A percentile compares a stretch with the other conserved stretches of the same genome.
Conservation (phyloP, 2,329 filamentous ascomycete genomes). For the Metarhizium humberi region DNA sequence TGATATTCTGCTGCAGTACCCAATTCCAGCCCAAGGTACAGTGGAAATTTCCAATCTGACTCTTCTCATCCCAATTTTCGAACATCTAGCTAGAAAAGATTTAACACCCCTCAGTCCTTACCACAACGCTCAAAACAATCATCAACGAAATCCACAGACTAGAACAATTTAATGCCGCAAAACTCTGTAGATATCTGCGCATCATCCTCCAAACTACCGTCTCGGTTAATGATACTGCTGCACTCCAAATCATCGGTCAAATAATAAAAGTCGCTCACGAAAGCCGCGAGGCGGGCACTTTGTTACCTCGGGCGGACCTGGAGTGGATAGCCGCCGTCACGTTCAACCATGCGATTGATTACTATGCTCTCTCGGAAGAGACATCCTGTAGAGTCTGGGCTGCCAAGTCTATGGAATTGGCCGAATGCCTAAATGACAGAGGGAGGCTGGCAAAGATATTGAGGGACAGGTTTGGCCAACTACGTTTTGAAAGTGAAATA, state of each 20-base stretch:
- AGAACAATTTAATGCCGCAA: slow-evolving; percentile 44
- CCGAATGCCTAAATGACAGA: slow-evolving; percentile 47
- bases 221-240: slow-evolving; percentile 42
- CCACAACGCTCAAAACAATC: slow-evolving; percentile 51
- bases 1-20: slow-evolving; percentile 50
- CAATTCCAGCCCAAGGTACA: slow-evolving; percentile 41
- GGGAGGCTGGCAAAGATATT: slow-evolving; percentile 35
- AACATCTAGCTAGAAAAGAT: not conserved
- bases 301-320: slow-evolving; percentile 58
- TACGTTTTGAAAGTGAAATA: slow-evolving; percentile 18
- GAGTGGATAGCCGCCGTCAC: slow-evolving; percentile 65
- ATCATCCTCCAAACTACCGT: slow-evolving; percentile 65
- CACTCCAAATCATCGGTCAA: slow-evolving; percentile 55
- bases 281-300: slow-evolving; percentile 30
- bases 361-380: slow-evolving; percentile 47
- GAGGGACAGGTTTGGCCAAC: slow-evolving; percentile 31
- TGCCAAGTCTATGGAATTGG: slow-evolving; percentile 51
- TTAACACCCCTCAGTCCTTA: slow-evolving; percentile 30
- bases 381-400: slow-evolving; percentile 51
- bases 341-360: slow-evolving; percentile 64
- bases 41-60: not conserved
- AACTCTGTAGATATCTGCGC: slow-evolving; percentile 67
- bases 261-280: slow-evolving; percentile 43
- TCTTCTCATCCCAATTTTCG: not conserved
- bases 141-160: slow-evolving; percentile 58